These are phyloP conservation scores for Saccharomycopsis lassenensis DNA, from an alignment of 805 yeast species.

Conservation along the genomic window DNA sequence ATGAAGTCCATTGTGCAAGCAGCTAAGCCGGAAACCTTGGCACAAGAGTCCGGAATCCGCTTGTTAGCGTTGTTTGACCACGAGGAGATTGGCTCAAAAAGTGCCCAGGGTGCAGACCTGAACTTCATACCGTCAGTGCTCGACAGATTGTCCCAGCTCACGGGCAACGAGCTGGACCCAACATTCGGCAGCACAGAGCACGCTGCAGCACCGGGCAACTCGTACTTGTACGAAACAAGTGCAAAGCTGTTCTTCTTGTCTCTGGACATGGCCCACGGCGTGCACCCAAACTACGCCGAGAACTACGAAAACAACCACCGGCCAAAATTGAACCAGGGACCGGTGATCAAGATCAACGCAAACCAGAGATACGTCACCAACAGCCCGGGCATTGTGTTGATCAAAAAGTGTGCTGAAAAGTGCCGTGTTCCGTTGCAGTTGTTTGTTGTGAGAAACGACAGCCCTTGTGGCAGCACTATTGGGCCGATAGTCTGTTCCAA, in stretches of 20 bases:
- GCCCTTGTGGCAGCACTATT: constrained; percentile 93
- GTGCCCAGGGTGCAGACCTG: constrained; percentile 96
- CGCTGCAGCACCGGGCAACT: constrained; percentile 22
- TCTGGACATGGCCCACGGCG: constrained; percentile 95
- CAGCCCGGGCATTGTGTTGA: constrained; percentile 73
- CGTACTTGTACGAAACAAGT: constrained; percentile 42
- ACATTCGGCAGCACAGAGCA: constrained; percentile 1
- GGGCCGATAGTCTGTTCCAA: constrained; percentile 89
- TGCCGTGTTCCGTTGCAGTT: constrained; percentile 77
- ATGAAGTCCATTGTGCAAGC: constrained; percentile 57
- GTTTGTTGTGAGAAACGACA: constrained; percentile 86
- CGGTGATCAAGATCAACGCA: constrained; percentile 88
- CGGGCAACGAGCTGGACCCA: constrained; percentile 27
- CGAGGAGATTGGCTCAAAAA: constrained; percentile 88
- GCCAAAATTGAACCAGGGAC: constrained; percentile 80
- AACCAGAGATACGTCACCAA: constrained; percentile 94
- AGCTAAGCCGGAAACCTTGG: constrained; percentile 29
- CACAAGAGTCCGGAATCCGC: constrained; percentile 47
- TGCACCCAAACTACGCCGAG: constrained; percentile 81
- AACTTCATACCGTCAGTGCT: constrained; percentile 75
- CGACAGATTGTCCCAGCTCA: constrained; percentile 48
- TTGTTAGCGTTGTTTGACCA: constrained; percentile 84
- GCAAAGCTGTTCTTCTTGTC: constrained; percentile 80
- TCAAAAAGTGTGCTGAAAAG: constrained; percentile 58
- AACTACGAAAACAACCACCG: constrained; percentile 69